phyloP scores from a whole-genome alignment of 2,329 filamentous ascomycete genomes.

The Fusarium sp. region DNA sequence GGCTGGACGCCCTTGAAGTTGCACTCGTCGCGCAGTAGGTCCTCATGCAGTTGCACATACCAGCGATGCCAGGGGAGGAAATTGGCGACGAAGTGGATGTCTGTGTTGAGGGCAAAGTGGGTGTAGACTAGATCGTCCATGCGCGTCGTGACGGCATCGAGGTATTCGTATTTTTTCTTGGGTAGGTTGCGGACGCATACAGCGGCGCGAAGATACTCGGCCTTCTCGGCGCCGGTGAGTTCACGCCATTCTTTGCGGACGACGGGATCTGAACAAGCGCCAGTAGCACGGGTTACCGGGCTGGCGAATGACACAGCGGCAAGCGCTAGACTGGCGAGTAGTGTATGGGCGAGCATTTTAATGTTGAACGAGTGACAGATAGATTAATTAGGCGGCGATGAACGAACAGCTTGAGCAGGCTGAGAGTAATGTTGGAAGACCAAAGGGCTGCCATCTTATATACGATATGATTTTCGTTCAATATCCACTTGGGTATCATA shows the following conservation, averaged over 20 bases:
- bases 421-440: background rate
- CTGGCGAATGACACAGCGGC: background rate
- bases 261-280: conserved; percentile 4
- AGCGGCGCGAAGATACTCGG: conserved; percentile 23
- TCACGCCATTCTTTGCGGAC: conserved; percentile 32
- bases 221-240: conserved; percentile 17
- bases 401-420: conserved; percentile 3
- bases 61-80: conserved; percentile 30
- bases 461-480: background rate
- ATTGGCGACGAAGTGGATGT: conserved; percentile 26
- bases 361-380: background rate
- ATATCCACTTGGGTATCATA: background rate
- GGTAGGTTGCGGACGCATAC: conserved; percentile 27
- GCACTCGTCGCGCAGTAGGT: conserved; percentile 22
- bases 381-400: background rate
- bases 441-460: background rate
- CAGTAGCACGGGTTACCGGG: background rate
- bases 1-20: conserved; percentile 21
- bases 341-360: conserved; percentile 12
- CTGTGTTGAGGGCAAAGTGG: conserved; percentile 5
- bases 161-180: background rate
- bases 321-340: conserved; percentile 12
- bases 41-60: conserved; percentile 25
- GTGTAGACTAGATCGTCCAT: conserved; percentile 25
- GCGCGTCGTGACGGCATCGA: background rate